Conservation (phyloP, 1,139 yeast genomes). For the Candida glucosophila region DNA sequence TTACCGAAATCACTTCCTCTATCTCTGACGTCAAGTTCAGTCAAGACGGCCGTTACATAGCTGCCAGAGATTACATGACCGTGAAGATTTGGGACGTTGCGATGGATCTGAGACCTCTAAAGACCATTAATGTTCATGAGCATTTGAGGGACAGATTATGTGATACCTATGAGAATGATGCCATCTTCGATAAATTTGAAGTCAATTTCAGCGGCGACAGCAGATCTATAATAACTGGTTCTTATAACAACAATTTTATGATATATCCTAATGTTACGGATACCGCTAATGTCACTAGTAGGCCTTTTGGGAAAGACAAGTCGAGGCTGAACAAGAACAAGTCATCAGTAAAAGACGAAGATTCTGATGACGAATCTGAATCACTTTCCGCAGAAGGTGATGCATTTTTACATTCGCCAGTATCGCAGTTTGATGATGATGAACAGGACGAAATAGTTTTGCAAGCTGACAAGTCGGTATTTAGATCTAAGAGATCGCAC, state of each 20-base stretch:
- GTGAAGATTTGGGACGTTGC: slow-evolving; percentile 98
- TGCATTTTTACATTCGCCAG: slow-evolving; percentile 28
- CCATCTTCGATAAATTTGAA: slow-evolving; percentile 97
- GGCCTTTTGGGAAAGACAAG: slow-evolving; percentile 12
- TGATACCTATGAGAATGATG: slow-evolving; percentile 97
- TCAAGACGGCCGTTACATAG: slow-evolving; percentile 88
- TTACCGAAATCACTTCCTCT: slow-evolving; percentile 93
- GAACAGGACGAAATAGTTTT: slow-evolving; percentile 71
- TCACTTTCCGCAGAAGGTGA: slow-evolving; percentile 19
- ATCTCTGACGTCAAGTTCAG: slow-evolving; percentile 93
- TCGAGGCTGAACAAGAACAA: slow-evolving; percentile 13
- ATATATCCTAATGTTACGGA: slow-evolving; percentile 86
- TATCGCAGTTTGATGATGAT: slow-evolving; percentile 34
- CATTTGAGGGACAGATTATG: slow-evolving; percentile 88
- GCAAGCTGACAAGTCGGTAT: slow-evolving; percentile 97
- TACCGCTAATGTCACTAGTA: too few relatives aligned
- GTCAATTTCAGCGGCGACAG: slow-evolving; percentile 93
- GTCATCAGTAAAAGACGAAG: slow-evolving; percentile 25
- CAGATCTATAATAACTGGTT: slow-evolving; percentile 90
- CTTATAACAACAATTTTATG: slow-evolving; percentile 95
- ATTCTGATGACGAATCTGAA: slow-evolving; percentile 28
- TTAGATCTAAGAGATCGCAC: slow-evolving; percentile 63
- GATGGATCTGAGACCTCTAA: slow-evolving; percentile 92
- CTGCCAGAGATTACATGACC: slow-evolving; percentile 93
- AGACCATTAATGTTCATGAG: slow-evolving; percentile 93